Conservation (phyloP, 1,139 yeast species). For the Pichia norvegensis region DNA sequence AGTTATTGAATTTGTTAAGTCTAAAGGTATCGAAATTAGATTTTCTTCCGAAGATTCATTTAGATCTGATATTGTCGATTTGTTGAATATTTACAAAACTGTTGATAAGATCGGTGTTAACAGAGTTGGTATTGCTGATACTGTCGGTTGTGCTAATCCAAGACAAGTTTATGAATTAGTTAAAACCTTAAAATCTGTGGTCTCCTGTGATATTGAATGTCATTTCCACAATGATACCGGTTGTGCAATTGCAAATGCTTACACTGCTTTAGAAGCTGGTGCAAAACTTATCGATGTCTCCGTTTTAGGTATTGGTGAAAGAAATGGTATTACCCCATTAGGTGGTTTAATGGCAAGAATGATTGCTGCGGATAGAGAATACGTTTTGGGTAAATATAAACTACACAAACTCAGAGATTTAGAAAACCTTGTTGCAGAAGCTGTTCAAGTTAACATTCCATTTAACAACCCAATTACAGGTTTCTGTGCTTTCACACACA, state of each 20-base stretch:
- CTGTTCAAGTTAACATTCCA: conserved; percentile 94
- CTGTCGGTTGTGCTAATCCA: conserved; percentile 98
- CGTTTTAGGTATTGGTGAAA: conserved; percentile 96
- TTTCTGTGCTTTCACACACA: conserved; percentile 98
- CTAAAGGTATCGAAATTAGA: conserved; percentile 94
- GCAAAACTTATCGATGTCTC: conserved; percentile 93
- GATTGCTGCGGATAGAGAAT: conserved; percentile 98
- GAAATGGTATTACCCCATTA: conserved; percentile 96
- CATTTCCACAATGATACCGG: conserved; percentile 99
- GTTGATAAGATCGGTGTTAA: conserved; percentile 97
- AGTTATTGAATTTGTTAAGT: conserved; percentile 95
- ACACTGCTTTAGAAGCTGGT: conserved; percentile 97
- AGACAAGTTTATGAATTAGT: conserved; percentile 97
- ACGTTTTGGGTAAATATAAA: conserved; percentile 90
- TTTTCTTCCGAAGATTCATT: conserved; percentile 96
- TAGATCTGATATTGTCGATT: conserved; percentile 93
- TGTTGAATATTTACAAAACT: conserved; percentile 90
- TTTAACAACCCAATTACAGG: conserved; percentile 99
- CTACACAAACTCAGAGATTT: conserved; percentile 92
- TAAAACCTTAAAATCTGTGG: conserved; percentile 86
- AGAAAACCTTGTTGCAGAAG: conserved; percentile 93
- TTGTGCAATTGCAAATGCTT: conserved; percentile 97
- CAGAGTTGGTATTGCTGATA: conserved; percentile 98
- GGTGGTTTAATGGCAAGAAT: conserved; percentile 99
- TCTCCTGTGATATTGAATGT: conserved; percentile 94